A percentile compares a stretch with the other conserved stretches of the same genome.
Evolutionary conservation across 73 alveolate species (phyloP).

Genomic region (Durusdinium trenchii): DNA sequence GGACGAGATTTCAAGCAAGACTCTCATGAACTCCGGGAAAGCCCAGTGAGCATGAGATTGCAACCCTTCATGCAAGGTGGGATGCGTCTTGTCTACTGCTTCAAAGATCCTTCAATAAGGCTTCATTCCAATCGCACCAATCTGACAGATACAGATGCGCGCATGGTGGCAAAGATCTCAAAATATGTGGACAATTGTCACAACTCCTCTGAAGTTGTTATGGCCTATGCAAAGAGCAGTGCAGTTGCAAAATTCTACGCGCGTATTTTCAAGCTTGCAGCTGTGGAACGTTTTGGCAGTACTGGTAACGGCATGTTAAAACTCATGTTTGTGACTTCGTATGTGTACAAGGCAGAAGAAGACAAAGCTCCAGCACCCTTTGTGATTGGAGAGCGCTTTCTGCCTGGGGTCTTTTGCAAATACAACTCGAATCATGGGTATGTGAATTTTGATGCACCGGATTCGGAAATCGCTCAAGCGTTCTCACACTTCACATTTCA

Average conservation of each 20-base stretch:
- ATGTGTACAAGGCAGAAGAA: conserved; percentile 14
- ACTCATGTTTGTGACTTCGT: conserved; percentile 34
- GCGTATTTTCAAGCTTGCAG: conserved; percentile 17
- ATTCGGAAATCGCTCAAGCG: conserved; percentile 37
- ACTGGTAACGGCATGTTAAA: not conserved
- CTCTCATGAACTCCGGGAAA: not conserved
- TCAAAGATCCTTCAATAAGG: conserved; percentile 30
- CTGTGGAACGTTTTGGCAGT: not conserved
- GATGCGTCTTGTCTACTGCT: conserved; percentile 63
- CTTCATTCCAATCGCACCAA: too few relatives aligned
- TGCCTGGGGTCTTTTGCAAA: conserved; percentile 52
- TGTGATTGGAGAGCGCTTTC: conserved; percentile 7
- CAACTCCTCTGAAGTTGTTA: conserved; percentile 13
- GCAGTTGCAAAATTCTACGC: conserved; percentile 20
- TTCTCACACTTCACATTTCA: conserved; percentile 73
- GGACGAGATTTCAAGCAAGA: not conserved
- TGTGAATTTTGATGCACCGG: conserved; percentile 32
- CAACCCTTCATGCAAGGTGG: conserved; percentile 32
- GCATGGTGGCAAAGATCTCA: conserved; percentile 71
- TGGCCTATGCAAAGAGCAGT: conserved; percentile 50
- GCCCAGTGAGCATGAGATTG: not conserved
- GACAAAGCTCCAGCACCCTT: not conserved
- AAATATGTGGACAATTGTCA: conserved; percentile 8
- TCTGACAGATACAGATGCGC: too few relatives aligned
- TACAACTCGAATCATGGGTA: conserved; percentile 68